These are phyloP conservation scores for Gentiana dahurica DNA, from an alignment of 257 asterid species.

Conservation along the genomic window DNA sequence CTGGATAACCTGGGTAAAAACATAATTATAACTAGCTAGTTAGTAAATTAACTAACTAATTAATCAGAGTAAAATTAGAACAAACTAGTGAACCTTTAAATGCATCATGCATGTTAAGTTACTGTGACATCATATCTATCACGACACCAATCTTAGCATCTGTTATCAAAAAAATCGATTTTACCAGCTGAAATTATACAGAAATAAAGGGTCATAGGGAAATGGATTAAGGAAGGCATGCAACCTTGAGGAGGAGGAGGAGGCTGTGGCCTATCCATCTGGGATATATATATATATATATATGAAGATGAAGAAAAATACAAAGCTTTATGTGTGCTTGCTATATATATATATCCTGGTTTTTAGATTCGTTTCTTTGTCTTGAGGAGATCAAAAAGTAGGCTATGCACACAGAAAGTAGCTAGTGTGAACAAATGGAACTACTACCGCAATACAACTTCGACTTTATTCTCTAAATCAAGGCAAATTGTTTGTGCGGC, in stretches of 20 bases:
- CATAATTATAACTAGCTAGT: not conserved
- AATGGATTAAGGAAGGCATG: slow-evolving; percentile 2
- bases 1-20: slow-evolving; percentile 40
- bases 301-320: not conserved
- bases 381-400: not conserved
- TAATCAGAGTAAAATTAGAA: not conserved
- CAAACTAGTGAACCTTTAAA: not conserved
- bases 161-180: too few relatives aligned
- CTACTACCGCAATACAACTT: not conserved
- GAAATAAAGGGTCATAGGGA: not conserved
- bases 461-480: slow-evolving; percentile 3
- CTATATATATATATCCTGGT: not conserved
- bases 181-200: too few relatives aligned
- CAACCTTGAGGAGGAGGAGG: slow-evolving; percentile 51
- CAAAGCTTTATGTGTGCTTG: too few relatives aligned
- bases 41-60: not conserved
- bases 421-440: slow-evolving; percentile 7
- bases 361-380: slow-evolving; percentile 11
- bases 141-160: too few relatives aligned
- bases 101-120: not conserved
- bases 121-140: not conserved
- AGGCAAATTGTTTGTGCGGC: too few relatives aligned
- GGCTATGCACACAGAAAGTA: slow-evolving; percentile 4
- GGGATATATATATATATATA: slow-evolving; percentile 5
- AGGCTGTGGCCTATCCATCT: slow-evolving; percentile 38